These are phyloP conservation scores for Endoconidiophora polonica DNA, from an alignment of 2,329 filamentous ascomycete species.

Conservation along the genomic window DNA sequence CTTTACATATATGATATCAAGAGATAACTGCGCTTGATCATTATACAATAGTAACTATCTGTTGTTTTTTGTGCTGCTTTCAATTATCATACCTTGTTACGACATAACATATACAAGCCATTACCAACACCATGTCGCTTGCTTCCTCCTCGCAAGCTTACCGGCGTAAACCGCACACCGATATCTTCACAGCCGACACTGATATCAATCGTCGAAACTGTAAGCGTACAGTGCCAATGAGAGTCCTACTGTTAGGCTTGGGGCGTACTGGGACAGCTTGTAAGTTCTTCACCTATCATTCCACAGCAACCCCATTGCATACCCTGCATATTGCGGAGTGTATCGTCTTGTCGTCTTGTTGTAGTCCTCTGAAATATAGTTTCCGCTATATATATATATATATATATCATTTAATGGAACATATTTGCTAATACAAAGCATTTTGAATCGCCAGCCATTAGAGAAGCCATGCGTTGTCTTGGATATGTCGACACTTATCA, in stretches of 20 bases:
- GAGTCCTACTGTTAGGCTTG: conserved; percentile 51
- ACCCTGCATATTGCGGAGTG: neutral
- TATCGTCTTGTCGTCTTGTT: neutral
- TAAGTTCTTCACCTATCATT: conserved; percentile 22
- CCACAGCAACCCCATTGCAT: neutral
- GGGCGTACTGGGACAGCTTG: conserved; percentile 56
- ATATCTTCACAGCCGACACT: conserved; percentile 48
- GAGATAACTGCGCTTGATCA: no score
- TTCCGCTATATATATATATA: neutral
- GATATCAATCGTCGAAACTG: conserved; percentile 51
- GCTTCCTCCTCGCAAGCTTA: neutral
- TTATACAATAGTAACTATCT: neutral
- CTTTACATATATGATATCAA: no score
- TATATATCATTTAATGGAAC: no score
- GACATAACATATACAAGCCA: neutral
- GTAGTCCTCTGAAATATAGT: neutral
- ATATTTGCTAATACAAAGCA: neutral
- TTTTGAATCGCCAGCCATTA: conserved; percentile 30
- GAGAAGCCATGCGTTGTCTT: conserved; percentile 46
- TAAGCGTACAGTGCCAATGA: conserved; percentile 39
- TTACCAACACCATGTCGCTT: neutral
- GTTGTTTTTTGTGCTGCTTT: neutral
- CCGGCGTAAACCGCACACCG: conserved; percentile 28
- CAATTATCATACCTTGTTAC: neutral
- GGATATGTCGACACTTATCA: conserved; percentile 56